A percentile compares a stretch with the other conserved stretches of the same genome.
phyloP scores from a whole-genome alignment of 2,329 filamentous ascomycete genomes.

The Didymella segeticola region DNA sequence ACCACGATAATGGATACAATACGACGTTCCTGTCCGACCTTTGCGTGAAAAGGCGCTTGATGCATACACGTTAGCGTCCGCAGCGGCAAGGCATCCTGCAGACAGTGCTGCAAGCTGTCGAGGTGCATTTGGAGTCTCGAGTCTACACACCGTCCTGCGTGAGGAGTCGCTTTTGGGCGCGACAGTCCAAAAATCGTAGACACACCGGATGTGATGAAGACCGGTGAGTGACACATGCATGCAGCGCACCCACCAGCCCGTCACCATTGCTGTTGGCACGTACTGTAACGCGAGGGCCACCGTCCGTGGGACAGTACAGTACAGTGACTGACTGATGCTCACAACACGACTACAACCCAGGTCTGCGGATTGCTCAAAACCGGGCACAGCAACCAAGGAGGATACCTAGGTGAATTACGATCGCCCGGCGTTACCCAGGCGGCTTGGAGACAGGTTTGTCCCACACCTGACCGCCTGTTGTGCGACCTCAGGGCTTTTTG shows the following conservation, averaged over 20 bases:
- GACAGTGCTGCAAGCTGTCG: constrained; percentile 11
- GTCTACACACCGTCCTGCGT: constrained; percentile 4
- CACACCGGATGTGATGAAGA: constrained; percentile 2
- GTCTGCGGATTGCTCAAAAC: constrained; percentile 20
- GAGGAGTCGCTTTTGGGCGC: constrained; percentile 1
- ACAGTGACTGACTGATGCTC: constrained; percentile 2
- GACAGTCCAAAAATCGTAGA: background rate
- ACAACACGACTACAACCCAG: constrained; percentile 17
- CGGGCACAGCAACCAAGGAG: constrained; percentile 7
- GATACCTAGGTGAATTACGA: constrained; percentile 15
- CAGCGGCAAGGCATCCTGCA: constrained; percentile 28
- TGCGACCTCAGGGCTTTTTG: constrained; percentile 24
- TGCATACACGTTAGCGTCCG: constrained; percentile 18
- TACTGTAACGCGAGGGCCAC: constrained; percentile 9
- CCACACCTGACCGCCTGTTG: constrained; percentile 26
- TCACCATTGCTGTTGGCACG: constrained; percentile 1
- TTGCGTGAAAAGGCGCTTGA: constrained; percentile 7
- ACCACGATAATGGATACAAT: constrained; percentile 27
- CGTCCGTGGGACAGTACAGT: background rate
- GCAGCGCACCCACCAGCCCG: constrained; percentile 9
- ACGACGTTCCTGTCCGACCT: constrained; percentile 7
- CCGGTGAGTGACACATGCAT: constrained; percentile 1
- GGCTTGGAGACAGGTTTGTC: constrained; percentile 13
- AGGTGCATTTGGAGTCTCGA: constrained; percentile 4
- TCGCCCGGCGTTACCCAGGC: constrained; percentile 14